Evolutionary conservation across 192 early-diverging fungal genomes (phyloP).

Genomic region (Dimargaris xerosporica): DNA sequence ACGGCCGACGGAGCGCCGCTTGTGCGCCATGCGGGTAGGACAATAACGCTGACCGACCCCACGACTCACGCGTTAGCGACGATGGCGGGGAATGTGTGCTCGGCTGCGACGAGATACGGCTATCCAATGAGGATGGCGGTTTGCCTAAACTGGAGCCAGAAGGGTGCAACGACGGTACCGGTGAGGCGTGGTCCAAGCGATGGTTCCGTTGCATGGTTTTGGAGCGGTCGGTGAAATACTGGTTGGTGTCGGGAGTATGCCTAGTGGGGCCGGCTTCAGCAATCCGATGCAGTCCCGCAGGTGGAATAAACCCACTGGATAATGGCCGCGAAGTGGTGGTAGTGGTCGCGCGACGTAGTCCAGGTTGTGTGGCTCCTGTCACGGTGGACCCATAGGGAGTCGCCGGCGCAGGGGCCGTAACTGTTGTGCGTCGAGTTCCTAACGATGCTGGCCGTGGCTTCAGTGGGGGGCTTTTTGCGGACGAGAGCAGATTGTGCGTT

Average conservation of each 20-base stretch:
- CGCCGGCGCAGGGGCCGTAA: no score
- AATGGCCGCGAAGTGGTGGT: background rate
- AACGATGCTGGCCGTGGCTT: background rate
- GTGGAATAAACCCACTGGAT: background rate
- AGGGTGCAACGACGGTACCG: background rate
- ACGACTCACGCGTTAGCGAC: background rate
- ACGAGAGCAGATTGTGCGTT: background rate
- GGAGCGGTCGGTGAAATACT: background rate
- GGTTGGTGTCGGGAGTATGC: background rate
- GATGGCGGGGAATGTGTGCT: background rate
- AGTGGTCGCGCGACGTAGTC: no score
- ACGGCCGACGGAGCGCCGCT: slow-evolving; percentile 1
- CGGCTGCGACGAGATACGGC: background rate
- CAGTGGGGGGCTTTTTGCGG: background rate
- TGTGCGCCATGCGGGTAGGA: no score
- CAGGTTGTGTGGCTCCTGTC: no score
- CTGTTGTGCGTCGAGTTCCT: background rate
- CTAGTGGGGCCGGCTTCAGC: background rate
- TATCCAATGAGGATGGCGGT: background rate
- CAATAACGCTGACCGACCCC: no score
- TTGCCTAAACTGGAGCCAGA: background rate
- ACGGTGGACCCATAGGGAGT: no score
- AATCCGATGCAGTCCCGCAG: background rate
- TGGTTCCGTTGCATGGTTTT: background rate
- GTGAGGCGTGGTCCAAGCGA: background rate